phyloP scores from a whole-genome alignment of 148 eudicot genomes.

The Oxyria digyna region DNA sequence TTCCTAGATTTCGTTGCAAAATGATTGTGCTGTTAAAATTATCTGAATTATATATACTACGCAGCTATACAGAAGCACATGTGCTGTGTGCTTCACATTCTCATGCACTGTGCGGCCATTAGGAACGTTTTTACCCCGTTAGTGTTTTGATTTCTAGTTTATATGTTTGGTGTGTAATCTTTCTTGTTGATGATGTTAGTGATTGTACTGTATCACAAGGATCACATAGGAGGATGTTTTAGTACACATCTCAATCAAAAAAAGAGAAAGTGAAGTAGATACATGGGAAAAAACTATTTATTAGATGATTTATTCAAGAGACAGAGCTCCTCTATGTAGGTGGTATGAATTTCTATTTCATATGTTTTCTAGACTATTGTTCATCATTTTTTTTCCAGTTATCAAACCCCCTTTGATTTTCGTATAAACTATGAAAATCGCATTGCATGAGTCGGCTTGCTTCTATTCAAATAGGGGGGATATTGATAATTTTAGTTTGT shows the following conservation, averaged over 20 bases:
- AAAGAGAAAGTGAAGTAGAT: not conserved
- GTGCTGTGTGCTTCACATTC: not conserved
- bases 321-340: not conserved
- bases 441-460: not conserved
- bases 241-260: not conserved
- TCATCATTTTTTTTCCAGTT: not conserved
- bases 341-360: not conserved
- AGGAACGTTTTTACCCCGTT: not conserved
- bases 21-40: not conserved
- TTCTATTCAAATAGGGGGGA: not conserved
- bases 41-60: not conserved
- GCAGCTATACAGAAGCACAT: no score
- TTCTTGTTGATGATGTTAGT: not conserved
- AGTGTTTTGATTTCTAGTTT: not conserved
- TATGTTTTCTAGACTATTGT: not conserved
- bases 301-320: not conserved
- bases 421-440: not conserved
- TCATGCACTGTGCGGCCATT: not conserved
- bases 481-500: not conserved
- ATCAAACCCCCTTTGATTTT: not conserved
- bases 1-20: not conserved
- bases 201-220: not conserved
- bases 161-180: not conserved
- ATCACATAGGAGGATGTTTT: not conserved
- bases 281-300: not conserved